These are phyloP conservation scores for Suillus sp. DNA, from an alignment of 768 basidiomycete genomes.

Conservation along the genomic window DNA sequence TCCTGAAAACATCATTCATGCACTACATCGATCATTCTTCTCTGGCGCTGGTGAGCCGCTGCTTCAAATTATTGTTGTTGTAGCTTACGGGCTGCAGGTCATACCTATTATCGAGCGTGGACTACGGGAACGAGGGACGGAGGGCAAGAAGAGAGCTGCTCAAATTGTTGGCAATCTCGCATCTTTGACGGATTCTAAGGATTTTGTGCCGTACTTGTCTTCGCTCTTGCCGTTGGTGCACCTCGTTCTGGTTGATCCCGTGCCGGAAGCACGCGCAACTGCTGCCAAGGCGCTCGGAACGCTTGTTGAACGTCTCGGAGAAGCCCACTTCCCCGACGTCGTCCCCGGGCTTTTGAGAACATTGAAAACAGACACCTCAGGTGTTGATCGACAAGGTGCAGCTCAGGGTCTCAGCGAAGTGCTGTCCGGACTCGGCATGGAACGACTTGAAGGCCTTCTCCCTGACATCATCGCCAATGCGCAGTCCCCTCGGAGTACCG, in stretches of 20 bases:
- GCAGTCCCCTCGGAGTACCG: constrained; percentile 84
- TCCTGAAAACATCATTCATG: constrained; percentile 94
- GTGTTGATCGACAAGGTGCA: constrained; percentile 96
- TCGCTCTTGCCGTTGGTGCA: constrained; percentile 90
- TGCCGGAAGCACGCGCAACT: constrained; percentile 95
- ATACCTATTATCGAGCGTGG: constrained; percentile 95
- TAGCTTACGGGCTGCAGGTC: constrained; percentile 51
- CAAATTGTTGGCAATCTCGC: constrained; percentile 98
- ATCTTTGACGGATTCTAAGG: constrained; percentile 84
- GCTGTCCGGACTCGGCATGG: constrained; percentile 95
- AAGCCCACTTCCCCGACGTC: constrained; percentile 92
- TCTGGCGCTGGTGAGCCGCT: constrained; percentile 72
- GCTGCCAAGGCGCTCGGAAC: constrained; percentile 96
- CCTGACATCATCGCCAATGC: constrained; percentile 94
- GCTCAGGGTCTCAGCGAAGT: constrained; percentile 97
- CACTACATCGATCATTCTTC: constrained; percentile 99
- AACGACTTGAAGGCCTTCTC: constrained; percentile 88
- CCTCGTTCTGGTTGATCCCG: constrained; percentile 91
- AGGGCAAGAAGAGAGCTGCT: constrained; percentile 92
- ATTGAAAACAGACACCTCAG: constrained; percentile 89
- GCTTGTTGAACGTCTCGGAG: constrained; percentile 94
- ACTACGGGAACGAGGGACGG: constrained; percentile 86
- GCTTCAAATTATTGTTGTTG: background rate
- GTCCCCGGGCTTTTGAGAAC: constrained; percentile 87
- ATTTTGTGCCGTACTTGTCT: constrained; percentile 93